These are phyloP conservation scores for Microbotryum lychnidis-dioicae DNA, from an alignment of 1,284 basidiomycete genomes.

Conservation along the genomic window DNA sequence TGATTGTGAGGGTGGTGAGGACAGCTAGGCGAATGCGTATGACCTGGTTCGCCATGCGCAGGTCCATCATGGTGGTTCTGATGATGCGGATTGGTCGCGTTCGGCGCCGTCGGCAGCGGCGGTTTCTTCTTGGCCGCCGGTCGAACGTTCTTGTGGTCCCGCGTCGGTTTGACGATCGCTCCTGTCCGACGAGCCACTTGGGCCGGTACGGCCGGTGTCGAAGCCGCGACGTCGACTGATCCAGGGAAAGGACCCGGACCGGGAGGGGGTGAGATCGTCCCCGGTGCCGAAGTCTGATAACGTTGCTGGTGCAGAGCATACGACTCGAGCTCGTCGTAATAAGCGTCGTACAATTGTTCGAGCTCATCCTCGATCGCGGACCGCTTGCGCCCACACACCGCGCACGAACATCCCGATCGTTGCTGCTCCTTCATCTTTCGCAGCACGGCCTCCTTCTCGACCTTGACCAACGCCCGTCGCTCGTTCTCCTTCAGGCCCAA, in stretches of 20 bases:
- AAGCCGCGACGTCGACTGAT: constrained; percentile 60
- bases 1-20: constrained; percentile 40
- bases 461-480: constrained; percentile 78
- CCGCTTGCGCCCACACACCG: constrained; percentile 94
- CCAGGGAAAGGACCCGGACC: constrained; percentile 98
- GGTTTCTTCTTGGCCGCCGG: constrained; percentile 23
- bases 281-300: constrained; percentile 68
- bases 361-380: constrained; percentile 98
- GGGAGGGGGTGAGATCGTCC: constrained; percentile 77
- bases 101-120: constrained; percentile 4
- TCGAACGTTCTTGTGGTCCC: constrained; percentile 34
- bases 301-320: constrained; percentile 96
- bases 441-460: constrained; percentile 94
- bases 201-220: constrained; percentile 37
- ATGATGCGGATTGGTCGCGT: constrained; percentile 8
- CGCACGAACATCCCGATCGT: constrained; percentile 89
- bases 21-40: constrained; percentile 34
- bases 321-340: constrained; percentile 98
- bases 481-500: constrained; percentile 79
- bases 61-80: constrained; percentile 14
- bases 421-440: constrained; percentile 99
- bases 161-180: constrained; percentile 31
- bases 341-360: constrained; percentile 97
- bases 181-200: constrained; percentile 12
- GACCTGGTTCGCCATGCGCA: constrained; percentile 31